phyloP scores from a whole-genome alignment of 805 yeast genomes.

The Ogataea kodamae region DNA sequence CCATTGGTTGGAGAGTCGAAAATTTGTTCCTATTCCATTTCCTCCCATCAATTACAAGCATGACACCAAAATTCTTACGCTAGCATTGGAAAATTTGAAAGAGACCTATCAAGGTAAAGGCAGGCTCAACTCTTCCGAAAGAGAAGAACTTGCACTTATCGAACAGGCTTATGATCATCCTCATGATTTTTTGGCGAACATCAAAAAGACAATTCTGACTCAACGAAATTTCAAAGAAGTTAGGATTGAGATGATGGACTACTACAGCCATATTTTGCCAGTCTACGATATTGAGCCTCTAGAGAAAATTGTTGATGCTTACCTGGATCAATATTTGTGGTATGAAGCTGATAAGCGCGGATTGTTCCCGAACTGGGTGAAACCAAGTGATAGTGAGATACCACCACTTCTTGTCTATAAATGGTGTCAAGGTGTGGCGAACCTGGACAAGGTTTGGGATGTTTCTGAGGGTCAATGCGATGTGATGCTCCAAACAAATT shows the following conservation, averaged over 20 bases:
- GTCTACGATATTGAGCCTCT: conserved; percentile 86
- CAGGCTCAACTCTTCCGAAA: conserved; percentile 76
- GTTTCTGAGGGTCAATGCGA: conserved; percentile 68
- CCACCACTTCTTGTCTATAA: conserved; percentile 90
- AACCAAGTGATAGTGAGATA: conserved; percentile 90
- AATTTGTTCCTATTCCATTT: conserved; percentile 84
- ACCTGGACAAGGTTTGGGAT: conserved; percentile 76
- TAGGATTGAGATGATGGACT: conserved; percentile 84
- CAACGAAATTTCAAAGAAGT: conserved; percentile 92
- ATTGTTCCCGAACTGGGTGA: conserved; percentile 92
- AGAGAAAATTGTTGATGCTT: conserved; percentile 95
- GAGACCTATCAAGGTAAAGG: conserved; percentile 74
- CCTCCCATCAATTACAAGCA: conserved; percentile 91
- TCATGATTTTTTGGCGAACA: conserved; percentile 81
- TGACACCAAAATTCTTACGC: conserved; percentile 83
- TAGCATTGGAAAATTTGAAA: conserved; percentile 86
- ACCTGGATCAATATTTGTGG: conserved; percentile 93
- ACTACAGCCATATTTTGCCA: conserved; percentile 78
- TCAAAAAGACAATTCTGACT: conserved; percentile 77
- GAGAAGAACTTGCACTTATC: conserved; percentile 89
- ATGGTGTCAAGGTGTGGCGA: conserved; percentile 91
- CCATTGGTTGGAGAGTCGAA: conserved; percentile 82
- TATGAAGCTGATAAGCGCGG: conserved; percentile 87
- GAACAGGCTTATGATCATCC: conserved; percentile 98
- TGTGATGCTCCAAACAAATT: conserved; percentile 76